These are phyloP conservation scores for Ganoderma lucidum DNA, from an alignment of 1,284 basidiomycete genomes.

Conservation along the genomic window DNA sequence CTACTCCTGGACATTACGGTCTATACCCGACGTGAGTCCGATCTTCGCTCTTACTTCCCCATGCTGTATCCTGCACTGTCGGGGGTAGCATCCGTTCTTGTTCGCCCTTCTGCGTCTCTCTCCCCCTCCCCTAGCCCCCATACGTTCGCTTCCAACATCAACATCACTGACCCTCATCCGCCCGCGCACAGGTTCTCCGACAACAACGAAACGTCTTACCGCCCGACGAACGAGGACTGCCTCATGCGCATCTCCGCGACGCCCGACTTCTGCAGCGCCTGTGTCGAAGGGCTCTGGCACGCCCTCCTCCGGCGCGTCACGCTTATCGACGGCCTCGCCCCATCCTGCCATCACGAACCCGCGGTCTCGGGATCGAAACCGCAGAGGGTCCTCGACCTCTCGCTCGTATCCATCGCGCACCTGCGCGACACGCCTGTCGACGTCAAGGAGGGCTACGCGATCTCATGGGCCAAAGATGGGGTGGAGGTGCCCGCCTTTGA, in stretches of 20 bases:
- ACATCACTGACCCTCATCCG: too few relatives aligned
- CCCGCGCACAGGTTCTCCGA: conserved; percentile 57
- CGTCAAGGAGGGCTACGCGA: conserved; percentile 58
- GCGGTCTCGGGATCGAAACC: conserved; percentile 21
- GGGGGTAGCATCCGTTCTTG: too few relatives aligned
- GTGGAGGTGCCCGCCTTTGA: conserved; percentile 50
- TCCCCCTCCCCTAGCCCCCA: too few relatives aligned
- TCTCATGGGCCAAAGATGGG: conserved; percentile 62
- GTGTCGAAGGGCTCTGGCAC: conserved; percentile 77
- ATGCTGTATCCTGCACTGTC: too few relatives aligned
- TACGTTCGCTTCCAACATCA: too few relatives aligned
- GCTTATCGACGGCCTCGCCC: conserved; percentile 63
- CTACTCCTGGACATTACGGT: conserved; percentile 66
- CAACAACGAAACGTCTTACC: conserved; percentile 67
- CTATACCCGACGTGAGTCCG: conserved; percentile 74
- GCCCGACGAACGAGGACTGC: conserved; percentile 85
- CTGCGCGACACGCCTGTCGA: conserved; percentile 50
- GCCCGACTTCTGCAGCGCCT: conserved; percentile 80
- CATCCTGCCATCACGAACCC: conserved; percentile 42
- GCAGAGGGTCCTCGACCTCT: conserved; percentile 47
- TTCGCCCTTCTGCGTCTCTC: too few relatives aligned
- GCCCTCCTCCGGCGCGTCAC: conserved; percentile 63
- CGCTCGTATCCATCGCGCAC: conserved; percentile 67
- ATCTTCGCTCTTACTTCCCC: too few relatives aligned
- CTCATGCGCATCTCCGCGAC: conserved; percentile 81